Evolutionary conservation across 805 yeast genomes (phyloP).

Genomic region (Tetrapisispora namnaoensis): DNA sequence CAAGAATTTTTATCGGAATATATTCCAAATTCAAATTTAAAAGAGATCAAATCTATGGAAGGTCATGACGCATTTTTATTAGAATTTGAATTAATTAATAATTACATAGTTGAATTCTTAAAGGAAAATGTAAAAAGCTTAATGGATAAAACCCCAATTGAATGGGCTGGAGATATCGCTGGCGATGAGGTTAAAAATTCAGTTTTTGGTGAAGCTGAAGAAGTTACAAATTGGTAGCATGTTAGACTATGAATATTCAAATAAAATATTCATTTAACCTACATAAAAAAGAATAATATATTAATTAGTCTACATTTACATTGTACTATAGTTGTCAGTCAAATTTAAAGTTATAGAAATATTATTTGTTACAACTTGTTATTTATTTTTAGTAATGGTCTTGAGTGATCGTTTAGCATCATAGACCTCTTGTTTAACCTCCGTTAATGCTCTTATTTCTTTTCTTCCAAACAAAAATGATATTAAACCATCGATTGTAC

Average conservation of each 20-base stretch:
- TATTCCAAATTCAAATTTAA: slow-evolving; percentile 59
- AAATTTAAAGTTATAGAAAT: not conserved
- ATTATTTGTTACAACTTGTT: not conserved
- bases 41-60: slow-evolving; percentile 78
- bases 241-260: too few species aligned
- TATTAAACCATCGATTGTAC: slow-evolving; percentile 65
- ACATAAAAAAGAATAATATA: not conserved
- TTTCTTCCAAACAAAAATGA: slow-evolving; percentile 69
- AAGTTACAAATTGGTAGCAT: slow-evolving; percentile 79
- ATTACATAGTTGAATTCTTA: slow-evolving; percentile 59
- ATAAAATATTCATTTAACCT: not conserved
- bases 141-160: slow-evolving; percentile 34
- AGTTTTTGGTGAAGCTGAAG: slow-evolving; percentile 90
- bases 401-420: slow-evolving; percentile 18
- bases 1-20: slow-evolving; percentile 73
- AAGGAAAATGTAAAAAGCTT: slow-evolving; percentile 46
- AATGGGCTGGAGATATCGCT: slow-evolving; percentile 37
- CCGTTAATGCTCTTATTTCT: slow-evolving; percentile 70
- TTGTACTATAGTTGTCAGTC: not conserved
- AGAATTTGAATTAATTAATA: slow-evolving; percentile 77
- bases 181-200: slow-evolving; percentile 42
- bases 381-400: not conserved
- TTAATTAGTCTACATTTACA: not conserved
- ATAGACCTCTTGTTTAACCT: slow-evolving; percentile 61
- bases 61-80: slow-evolving; percentile 96